Conservation (phyloP, 495 filamentous ascomycete genomes). For the Friedmanniomyces simplex region DNA sequence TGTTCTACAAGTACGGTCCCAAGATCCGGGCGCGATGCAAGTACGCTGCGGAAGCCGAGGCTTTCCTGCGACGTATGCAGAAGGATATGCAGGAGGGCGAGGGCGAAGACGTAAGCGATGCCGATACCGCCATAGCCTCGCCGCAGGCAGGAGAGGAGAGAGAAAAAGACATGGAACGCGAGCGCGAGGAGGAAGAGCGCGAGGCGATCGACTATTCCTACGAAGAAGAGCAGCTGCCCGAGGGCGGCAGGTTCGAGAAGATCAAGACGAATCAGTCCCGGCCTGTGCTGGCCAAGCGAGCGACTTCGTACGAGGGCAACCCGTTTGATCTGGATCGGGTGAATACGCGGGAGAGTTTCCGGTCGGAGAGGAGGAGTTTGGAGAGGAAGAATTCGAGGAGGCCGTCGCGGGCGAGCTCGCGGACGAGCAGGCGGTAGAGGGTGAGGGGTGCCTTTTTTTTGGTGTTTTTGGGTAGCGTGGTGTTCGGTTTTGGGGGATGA, state of each 20-base stretch:
- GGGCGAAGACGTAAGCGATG: background rate
- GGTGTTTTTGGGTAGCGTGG: background rate
- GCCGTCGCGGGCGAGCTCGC: background rate
- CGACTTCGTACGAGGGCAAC: conserved; percentile 24
- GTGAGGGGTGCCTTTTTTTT: background rate
- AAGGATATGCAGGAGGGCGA: conserved; percentile 14
- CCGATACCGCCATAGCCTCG: conserved; percentile 3
- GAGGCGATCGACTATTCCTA: conserved; percentile 30
- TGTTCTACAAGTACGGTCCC: conserved; percentile 69
- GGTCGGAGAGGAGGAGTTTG: conserved; percentile 1
- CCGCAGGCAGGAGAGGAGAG: conserved; percentile 8
- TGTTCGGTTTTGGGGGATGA: background rate
- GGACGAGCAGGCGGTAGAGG: background rate
- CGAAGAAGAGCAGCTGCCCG: conserved; percentile 14
- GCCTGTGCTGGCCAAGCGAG: conserved; percentile 6
- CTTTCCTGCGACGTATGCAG: conserved; percentile 37
- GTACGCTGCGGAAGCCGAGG: conserved; percentile 59
- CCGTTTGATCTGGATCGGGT: conserved; percentile 34
- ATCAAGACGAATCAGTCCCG: conserved; percentile 26
- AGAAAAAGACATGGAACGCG: conserved; percentile 18
- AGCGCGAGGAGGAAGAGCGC: conserved; percentile 23
- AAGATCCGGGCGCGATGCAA: conserved; percentile 59
- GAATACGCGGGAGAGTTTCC: conserved; percentile 31
- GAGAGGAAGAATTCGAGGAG: background rate
- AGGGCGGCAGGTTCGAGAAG: conserved; percentile 20